Conservation (phyloP, 139 green algal genomes). For the Haematococcus sp. region DNA sequence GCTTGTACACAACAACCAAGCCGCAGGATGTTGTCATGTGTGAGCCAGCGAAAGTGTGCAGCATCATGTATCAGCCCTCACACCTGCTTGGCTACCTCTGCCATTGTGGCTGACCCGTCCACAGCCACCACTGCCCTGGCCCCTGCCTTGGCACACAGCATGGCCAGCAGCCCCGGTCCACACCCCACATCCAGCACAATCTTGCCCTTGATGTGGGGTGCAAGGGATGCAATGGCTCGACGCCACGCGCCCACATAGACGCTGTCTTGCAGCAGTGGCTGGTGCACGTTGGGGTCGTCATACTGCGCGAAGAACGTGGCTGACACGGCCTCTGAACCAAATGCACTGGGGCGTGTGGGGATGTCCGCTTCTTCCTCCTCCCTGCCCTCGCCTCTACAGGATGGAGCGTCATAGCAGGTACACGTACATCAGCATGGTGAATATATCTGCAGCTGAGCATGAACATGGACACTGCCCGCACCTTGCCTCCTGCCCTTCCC, state of each 20-base stretch:
- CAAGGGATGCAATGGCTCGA: neutral
- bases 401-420: too few relatives aligned
- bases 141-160: constrained; percentile 5
- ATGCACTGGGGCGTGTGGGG: too few relatives aligned
- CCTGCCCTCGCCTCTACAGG: too few relatives aligned
- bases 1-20: too few relatives aligned
- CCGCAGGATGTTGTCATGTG: neutral
- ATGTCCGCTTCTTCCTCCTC: too few relatives aligned
- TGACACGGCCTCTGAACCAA: too few relatives aligned
- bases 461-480: too few relatives aligned
- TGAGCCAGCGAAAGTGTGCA: neutral
- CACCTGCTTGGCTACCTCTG: constrained; percentile 4
- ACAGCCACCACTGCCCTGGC: neutral
- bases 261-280: neutral
- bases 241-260: neutral
- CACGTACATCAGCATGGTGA: too few relatives aligned
- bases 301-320: neutral
- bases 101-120: constrained; percentile 2
- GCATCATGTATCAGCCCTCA: neutral
- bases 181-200: neutral
- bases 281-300: neutral
- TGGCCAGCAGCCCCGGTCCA: neutral
- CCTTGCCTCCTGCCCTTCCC: too few relatives aligned
- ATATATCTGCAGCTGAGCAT: too few relatives aligned
- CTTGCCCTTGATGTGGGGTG: constrained; percentile 1